Evolutionary conservation across 2,329 filamentous ascomycete genomes (phyloP), one percentile per base, ranked within the genome.

Genomic region (Teratosphaeria viscida): DNA sequence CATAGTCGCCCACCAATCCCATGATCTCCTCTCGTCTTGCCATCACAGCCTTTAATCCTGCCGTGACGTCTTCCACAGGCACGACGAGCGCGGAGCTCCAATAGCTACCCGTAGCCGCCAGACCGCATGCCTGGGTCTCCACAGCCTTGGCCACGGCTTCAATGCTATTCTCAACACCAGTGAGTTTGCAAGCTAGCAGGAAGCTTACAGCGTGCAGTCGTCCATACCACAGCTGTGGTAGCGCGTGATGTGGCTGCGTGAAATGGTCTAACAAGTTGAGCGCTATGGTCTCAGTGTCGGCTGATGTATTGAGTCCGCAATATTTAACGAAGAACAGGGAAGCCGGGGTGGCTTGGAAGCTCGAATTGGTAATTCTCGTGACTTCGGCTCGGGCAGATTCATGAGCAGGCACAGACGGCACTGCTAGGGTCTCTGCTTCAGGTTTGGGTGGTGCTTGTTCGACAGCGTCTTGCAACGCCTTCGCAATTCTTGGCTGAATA

Each of bases 221-320:
- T 29, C 59, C 55, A 16, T 57, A 52, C 26, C 39, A 32, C 1
- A 57, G 37, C 35, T 57, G 35, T 1, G 35, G n/a, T 7, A 57
- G 23, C 5, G 14, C 54, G 56, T 60, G 19, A 37, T 54, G 27
- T 35, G 58, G 10, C 53, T 55, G 29, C 16, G 59, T n/a, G 7
- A 60, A 60, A 27, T 60, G 59, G 23, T 62, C 57, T 39, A 60
- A 57, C n/a, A 60, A 47, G 37, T 56, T 60, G 27, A 62, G 37
- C 2, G 59, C 49, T 11, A 62, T 55, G 16, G 16, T 62, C 39
- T 62, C 61, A 12, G 59, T 54, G 34, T 62, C 61, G 8, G 56
- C 0, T 19, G 57, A 49, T 12, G 57, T 59, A 11, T 58, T 52
- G 14, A 62, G 54, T 10, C 26, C 12, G 14, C 23, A 29, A 2